Percentiles rank a stretch among this genome's conserved stretches.
phyloP scores from a whole-genome alignment of 2,329 filamentous ascomycete species.

The Colletotrichum euphorbiae region DNA sequence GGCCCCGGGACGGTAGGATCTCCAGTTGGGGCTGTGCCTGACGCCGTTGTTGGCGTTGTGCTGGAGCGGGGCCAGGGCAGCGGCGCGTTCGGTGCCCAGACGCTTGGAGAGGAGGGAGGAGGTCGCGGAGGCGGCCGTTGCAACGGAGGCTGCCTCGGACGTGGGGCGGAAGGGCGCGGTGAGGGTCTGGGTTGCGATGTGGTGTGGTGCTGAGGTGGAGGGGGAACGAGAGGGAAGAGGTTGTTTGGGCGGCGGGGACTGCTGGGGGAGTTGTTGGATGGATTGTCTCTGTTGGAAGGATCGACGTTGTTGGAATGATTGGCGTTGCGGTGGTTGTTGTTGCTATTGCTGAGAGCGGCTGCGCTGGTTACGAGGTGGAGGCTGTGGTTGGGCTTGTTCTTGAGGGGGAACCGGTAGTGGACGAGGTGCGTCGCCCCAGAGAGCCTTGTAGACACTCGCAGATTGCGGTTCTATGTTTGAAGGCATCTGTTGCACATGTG shows the following conservation, averaged over 20 bases:
- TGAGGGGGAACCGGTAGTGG: constrained; percentile 38
- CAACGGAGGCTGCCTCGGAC: constrained; percentile 35
- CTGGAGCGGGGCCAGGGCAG: constrained; percentile 54
- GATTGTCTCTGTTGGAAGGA: constrained; percentile 40
- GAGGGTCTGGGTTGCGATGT: constrained; percentile 25
- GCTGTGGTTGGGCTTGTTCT: constrained; percentile 35
- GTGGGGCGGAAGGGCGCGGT: constrained; percentile 33
- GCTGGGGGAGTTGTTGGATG: constrained; percentile 34
- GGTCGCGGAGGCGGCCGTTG: constrained; percentile 44
- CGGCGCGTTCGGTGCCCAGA: constrained; percentile 61
- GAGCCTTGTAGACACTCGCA: constrained; percentile 27
- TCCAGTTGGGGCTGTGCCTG: constrained; percentile 41
- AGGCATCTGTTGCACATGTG: constrained; percentile 27
- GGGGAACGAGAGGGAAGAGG: constrained; percentile 18
- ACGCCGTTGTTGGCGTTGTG: constrained; percentile 40
- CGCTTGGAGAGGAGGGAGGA: constrained; percentile 65
- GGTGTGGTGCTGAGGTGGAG: constrained; percentile 16
- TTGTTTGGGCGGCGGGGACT: constrained; percentile 31
- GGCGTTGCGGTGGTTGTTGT: constrained; percentile 41
- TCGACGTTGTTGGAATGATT: constrained; percentile 39
- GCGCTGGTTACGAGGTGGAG: constrained; percentile 37
- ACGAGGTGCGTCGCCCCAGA: constrained; percentile 26
- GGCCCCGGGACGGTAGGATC: constrained; percentile 19
- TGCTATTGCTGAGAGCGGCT: constrained; percentile 43
- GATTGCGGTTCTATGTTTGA: constrained; percentile 26